phyloP scores from a whole-genome alignment of 1,139 yeast species.

The Scheffersomyces quercinus region DNA sequence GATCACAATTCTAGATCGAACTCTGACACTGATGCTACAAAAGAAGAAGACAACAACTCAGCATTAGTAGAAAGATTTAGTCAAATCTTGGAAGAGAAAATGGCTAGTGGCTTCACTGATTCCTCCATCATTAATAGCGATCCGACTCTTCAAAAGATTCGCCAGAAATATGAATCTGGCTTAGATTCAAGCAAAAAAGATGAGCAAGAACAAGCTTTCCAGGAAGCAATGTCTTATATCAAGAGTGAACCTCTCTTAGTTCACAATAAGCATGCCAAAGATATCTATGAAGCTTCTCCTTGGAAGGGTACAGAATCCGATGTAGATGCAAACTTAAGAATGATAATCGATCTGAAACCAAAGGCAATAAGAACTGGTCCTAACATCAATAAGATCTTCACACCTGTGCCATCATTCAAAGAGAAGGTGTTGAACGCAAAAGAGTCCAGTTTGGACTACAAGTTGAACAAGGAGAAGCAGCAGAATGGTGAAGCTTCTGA shows the following conservation, averaged over 20 bases:
- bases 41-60: conserved; percentile 4
- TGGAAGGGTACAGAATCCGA: conserved; percentile 69
- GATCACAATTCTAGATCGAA: not conserved
- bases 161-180: conserved; percentile 8
- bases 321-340: conserved; percentile 55
- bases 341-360: conserved; percentile 61
- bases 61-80: conserved; percentile 23
- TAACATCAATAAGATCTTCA: conserved; percentile 20
- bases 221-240: conserved; percentile 13
- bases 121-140: conserved; percentile 9
- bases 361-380: conserved; percentile 36
- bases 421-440: conserved; percentile 58
- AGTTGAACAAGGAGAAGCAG: conserved; percentile 34
- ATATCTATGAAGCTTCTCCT: conserved; percentile 53
- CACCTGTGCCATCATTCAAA: conserved; percentile 24
- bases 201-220: not conserved
- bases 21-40: not conserved
- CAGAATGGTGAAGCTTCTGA: conserved; percentile 22
- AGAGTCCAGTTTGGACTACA: conserved; percentile 68
- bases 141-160: conserved; percentile 9
- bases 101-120: conserved; percentile 7
- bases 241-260: conserved; percentile 27
- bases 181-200: not conserved
- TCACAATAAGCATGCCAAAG: conserved; percentile 51
- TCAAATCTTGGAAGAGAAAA: conserved; percentile 22